Conservation (phyloP, 352 stramenopile species). For the Globisporangium lucens region DNA sequence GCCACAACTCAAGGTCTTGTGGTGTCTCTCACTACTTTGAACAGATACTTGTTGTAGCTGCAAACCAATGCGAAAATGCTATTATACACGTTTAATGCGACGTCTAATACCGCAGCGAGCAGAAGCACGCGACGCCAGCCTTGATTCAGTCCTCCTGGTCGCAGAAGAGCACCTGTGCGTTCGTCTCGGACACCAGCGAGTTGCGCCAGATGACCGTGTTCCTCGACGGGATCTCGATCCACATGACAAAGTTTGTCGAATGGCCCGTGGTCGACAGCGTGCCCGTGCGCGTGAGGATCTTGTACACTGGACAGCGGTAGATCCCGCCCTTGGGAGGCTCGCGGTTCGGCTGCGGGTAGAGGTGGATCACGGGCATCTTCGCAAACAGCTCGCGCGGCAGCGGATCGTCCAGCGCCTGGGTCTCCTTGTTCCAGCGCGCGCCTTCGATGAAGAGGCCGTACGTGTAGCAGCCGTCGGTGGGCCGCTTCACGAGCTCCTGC, state of each 20-base stretch:
- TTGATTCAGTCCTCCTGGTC: constrained; percentile 94
- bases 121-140: constrained; percentile 90
- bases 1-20: neutral
- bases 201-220: constrained; percentile 68
- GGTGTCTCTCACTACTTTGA: neutral
- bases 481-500: constrained; percentile 52
- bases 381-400: constrained; percentile 88
- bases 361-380: constrained; percentile 78
- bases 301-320: constrained; percentile 92
- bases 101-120: constrained; percentile 86
- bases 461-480: constrained; percentile 84
- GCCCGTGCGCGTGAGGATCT: constrained; percentile 87
- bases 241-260: constrained; percentile 94
- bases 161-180: constrained; percentile 72
- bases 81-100: neutral
- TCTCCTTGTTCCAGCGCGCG: constrained; percentile 71
- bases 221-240: constrained; percentile 90
- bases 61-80: neutral
- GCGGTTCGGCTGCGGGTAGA: constrained; percentile 71
- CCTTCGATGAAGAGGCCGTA: constrained; percentile 89
- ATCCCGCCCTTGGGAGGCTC: constrained; percentile 54
- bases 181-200: constrained; percentile 88
- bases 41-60: neutral
- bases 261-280: constrained; percentile 90
- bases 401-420: constrained; percentile 67